Evolutionary conservation across 2,329 filamentous ascomycete genomes (phyloP).

Genomic region (Endoconidiophora polonica): DNA sequence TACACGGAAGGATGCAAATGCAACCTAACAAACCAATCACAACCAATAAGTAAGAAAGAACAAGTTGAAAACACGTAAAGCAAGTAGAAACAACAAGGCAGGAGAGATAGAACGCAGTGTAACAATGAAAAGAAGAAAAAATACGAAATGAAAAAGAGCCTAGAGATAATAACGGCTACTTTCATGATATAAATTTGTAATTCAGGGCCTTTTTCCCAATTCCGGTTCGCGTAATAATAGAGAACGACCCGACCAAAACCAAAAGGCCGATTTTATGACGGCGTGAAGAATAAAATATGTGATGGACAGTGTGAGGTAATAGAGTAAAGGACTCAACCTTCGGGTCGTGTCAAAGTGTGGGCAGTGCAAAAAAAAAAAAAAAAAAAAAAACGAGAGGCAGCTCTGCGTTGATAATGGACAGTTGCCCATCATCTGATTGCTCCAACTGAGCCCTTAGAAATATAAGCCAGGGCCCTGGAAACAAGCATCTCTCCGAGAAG

Average conservation of each 20-base stretch:
- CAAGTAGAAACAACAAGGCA: background rate
- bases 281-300: background rate
- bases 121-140: conserved; percentile 1
- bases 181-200: background rate
- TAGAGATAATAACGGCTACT: background rate
- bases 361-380: background rate
- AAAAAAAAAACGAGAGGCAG: too few relatives aligned
- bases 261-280: background rate
- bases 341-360: background rate
- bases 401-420: too few relatives aligned
- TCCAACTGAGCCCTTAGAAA: too few relatives aligned
- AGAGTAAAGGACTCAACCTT: too few relatives aligned
- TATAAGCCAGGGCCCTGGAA: too few relatives aligned
- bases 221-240: background rate
- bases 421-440: too few relatives aligned
- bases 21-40: too few relatives aligned
- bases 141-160: background rate
- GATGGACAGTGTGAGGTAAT: too few relatives aligned
- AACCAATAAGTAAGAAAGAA: background rate
- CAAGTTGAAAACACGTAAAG: conserved; percentile 1
- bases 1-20: too few relatives aligned
- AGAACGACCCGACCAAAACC: background rate
- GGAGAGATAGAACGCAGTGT: background rate
- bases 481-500: too few relatives aligned
- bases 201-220: background rate